A percentile compares a stretch with the other conserved stretches of the same genome.
Conservation (phyloP, 352 stramenopile species). For the Pilasporangium apinafurcum region DNA sequence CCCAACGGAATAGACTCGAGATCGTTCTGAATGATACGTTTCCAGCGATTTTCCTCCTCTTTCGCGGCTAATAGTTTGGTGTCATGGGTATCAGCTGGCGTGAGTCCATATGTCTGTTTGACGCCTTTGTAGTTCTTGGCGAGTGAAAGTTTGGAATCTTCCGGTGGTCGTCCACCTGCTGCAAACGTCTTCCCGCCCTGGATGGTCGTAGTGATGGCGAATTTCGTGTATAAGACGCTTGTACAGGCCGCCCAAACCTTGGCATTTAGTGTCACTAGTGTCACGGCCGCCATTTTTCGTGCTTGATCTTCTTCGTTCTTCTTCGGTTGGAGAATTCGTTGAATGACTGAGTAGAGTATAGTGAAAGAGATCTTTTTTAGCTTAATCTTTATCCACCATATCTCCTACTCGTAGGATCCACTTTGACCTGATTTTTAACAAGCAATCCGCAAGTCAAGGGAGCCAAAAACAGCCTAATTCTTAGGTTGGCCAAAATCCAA, state of each 20-base stretch:
- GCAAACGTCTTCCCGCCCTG: slow-evolving; percentile 28
- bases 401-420: not conserved
- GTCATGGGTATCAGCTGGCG: slow-evolving; percentile 1
- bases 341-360: no score
- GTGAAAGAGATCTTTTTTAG: no score
- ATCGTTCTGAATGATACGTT: slow-evolving; percentile 44
- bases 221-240: slow-evolving; percentile 24
- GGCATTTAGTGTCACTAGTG: slow-evolving; percentile 11
- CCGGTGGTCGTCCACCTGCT: slow-evolving; percentile 16
- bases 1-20: slow-evolving; percentile 41
- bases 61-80: slow-evolving; percentile 8
- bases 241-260: slow-evolving; percentile 27
- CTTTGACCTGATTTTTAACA: not conserved
- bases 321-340: no score
- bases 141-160: slow-evolving; percentile 14
- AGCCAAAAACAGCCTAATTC: no score
- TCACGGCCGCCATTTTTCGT: no score
- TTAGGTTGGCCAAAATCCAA: no score
- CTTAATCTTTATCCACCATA: no score
- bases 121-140: slow-evolving; percentile 9
- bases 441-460: slow-evolving; percentile 2
- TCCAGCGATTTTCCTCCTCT: slow-evolving; percentile 30
- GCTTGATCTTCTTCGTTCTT: no score
- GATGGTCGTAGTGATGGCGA: slow-evolving; percentile 20
- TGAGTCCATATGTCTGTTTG: slow-evolving; percentile 16